Conservation (phyloP, 345 rosid genomes). For the Chamaenerion angustifolium region DNA sequence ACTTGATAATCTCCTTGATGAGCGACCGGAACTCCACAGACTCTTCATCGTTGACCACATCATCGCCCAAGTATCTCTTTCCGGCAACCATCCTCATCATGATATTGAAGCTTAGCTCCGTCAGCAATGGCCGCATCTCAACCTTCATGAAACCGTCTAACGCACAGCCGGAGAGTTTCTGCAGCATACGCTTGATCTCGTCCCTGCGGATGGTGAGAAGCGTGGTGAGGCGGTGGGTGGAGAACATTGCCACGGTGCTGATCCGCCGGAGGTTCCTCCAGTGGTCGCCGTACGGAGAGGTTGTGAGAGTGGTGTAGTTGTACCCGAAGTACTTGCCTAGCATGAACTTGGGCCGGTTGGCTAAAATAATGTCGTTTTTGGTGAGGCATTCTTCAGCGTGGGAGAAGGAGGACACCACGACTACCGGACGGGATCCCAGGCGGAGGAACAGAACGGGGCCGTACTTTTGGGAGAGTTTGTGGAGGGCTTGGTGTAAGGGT, state of each 20-base stretch:
- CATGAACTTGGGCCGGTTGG: conserved; percentile 23
- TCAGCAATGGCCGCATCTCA: conserved; percentile 26
- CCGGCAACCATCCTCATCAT: conserved; percentile 37
- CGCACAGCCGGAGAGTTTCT: conserved; percentile 15
- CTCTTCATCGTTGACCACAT: conserved; percentile 18
- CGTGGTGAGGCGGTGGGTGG: conserved; percentile 29
- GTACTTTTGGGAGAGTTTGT: conserved; percentile 19
- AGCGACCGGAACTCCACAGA: conserved; percentile 12
- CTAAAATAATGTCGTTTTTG: conserved; percentile 28
- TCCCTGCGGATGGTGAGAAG: conserved; percentile 23
- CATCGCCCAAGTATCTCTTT: conserved; percentile 42
- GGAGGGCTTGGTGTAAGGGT: conserved; percentile 11
- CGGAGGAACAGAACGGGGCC: conserved; percentile 29
- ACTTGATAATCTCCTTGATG: conserved; percentile 11
- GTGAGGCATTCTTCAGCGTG: conserved; percentile 41
- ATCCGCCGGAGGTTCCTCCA: conserved; percentile 59
- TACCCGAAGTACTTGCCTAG: conserved; percentile 27
- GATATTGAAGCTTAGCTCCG: conserved; percentile 20
- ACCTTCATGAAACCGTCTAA: conserved; percentile 17
- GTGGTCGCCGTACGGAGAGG: conserved; percentile 40
- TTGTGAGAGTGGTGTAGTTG: conserved; percentile 17
- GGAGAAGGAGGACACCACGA: conserved; percentile 22
- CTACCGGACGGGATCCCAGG: conserved; percentile 19
- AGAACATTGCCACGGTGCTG: conserved; percentile 31
- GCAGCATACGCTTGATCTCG: conserved; percentile 27